Base-by-base conservation (phyloP, 2,329 filamentous ascomycete genomes). In the Beauveria sp. region DNA sequence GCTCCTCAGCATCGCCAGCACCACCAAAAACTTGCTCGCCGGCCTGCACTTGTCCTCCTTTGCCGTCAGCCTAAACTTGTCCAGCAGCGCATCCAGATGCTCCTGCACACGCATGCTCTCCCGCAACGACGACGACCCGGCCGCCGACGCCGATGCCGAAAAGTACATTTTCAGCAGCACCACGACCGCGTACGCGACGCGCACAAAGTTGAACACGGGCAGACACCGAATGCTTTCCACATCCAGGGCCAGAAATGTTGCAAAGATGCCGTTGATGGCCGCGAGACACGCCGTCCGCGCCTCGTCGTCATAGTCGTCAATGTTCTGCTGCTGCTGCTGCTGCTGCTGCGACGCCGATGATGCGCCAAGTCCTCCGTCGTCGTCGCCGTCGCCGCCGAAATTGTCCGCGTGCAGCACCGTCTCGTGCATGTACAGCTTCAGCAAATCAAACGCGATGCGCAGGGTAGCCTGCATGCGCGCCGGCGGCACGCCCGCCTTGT, bases 371-470 rank as follows among this genome's bases (percentile, higher is more conserved):
- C 75, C 71, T 9, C 77, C 76, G n/a, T 76, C 73, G 68, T 75
- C 78, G 67, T 77, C 77, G 8, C 77, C 77, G 22, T 76, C 46
- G 76, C 63, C 68, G 74, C 67, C 82, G 76, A 84, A 77, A 22
- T 76, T 78, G 60, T 88, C 84, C 9, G 83, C 78, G 64, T 90
- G 86, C 64, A 92, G 82, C 3, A 84, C 85, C 59, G 90, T 84
- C 71, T 92, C 90, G 70, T 92, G 87, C 76, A 92, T 86, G 69
- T 89, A 91, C 3, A 92, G 76, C 63, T 80, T 87, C 41, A 90
- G 70, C 2, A 88, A 81, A 64, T 86, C 78, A 65, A 90, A 85
- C 63, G 83, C 82, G 65, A 91, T 80, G 20, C 77, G 75, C 51
- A 91, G 76, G 0, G 84, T 79, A n/a, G 83, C 86, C 61, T 80